A percentile compares a stretch with the other conserved stretches of the same genome.
These are phyloP conservation scores for Boletus sp. DNA, from an alignment of 768 basidiomycete genomes.

Conservation along the genomic window DNA sequence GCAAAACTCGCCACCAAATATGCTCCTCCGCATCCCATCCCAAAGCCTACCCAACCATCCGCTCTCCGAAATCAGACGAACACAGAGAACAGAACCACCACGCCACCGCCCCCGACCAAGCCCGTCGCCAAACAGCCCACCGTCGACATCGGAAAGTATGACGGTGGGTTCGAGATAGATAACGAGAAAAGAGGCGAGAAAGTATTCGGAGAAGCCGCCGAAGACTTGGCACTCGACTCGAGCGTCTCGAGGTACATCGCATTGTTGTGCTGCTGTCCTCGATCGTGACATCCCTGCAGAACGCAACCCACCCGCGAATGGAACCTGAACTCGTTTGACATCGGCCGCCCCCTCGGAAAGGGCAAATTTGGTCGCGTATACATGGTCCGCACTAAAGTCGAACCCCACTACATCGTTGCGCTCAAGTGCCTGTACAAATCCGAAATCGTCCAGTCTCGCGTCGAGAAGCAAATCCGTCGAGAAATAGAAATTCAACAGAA, in stretches of 20 bases:
- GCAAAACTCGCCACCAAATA: conserved; percentile 75
- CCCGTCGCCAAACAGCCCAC: conserved; percentile 16
- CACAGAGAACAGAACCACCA: conserved; percentile 24
- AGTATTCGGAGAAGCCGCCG: conserved; percentile 75
- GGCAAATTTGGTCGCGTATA: conserved; percentile 99
- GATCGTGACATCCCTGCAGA: conserved; percentile 34
- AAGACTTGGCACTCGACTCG: conserved; percentile 82
- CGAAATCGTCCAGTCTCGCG: conserved; percentile 86
- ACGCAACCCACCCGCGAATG: conserved; percentile 78
- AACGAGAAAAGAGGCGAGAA: conserved; percentile 75
- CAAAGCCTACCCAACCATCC: conserved; percentile 36
- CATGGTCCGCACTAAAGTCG: conserved; percentile 90
- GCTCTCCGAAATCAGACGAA: conserved; percentile 43
- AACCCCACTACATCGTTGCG: conserved; percentile 91
- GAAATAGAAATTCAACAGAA: conserved; percentile 99
- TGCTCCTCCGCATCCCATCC: conserved; percentile 56
- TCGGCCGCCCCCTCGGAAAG: conserved; percentile 95
- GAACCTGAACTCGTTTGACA: conserved; percentile 84
- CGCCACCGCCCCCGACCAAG: conserved; percentile 27
- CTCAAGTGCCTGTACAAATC: conserved; percentile 97
- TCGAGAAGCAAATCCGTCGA: conserved; percentile 95
- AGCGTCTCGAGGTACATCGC: conserved; percentile 60
- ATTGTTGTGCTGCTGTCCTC: not conserved
- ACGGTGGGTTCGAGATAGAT: conserved; percentile 94
- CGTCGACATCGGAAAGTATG: conserved; percentile 87